These are phyloP conservation scores for Limnanthes douglasii DNA, from an alignment of 345 rosid species.

Conservation along the genomic window DNA sequence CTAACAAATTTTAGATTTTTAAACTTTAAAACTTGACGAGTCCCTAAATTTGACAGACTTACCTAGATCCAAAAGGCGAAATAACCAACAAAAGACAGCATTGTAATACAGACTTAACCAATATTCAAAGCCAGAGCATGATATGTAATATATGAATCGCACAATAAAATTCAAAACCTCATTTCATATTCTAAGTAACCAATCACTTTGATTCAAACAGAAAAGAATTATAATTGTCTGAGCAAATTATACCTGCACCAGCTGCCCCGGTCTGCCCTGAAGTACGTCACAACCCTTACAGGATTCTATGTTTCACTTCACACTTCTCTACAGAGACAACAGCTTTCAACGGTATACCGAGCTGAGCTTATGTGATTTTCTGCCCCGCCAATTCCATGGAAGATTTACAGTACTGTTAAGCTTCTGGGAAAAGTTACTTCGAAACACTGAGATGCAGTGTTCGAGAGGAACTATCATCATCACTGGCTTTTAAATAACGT, in stretches of 20 bases:
- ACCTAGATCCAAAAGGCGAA: too few species aligned
- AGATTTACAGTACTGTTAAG: conserved; percentile 54
- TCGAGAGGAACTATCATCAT: conserved; percentile 65
- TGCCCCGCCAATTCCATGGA: conserved; percentile 72
- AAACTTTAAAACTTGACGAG: too few species aligned
- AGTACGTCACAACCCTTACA: conserved; percentile 61
- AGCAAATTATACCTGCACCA: conserved; percentile 70
- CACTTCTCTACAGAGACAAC: conserved; percentile 55
- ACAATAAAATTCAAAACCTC: too few species aligned
- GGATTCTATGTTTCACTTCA: conserved; percentile 38
- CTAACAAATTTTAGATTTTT: too few species aligned
- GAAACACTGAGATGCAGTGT: conserved; percentile 71
- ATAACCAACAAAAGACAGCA: too few species aligned
- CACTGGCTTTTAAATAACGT: conserved; percentile 35
- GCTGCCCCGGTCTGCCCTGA: conserved; percentile 60
- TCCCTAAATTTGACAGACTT: too few species aligned
- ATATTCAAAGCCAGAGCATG: too few species aligned
- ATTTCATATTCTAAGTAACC: too few species aligned
- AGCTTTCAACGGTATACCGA: conserved; percentile 53
- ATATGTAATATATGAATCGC: too few species aligned
- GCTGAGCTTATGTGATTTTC: conserved; percentile 50
- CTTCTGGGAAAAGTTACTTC: conserved; percentile 57
- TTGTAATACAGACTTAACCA: too few species aligned
- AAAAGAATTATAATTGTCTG: too few species aligned
- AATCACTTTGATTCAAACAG: too few species aligned